phyloP scores from a whole-genome alignment of 75 land plant species.

The Cunninghamia lanceolata region DNA sequence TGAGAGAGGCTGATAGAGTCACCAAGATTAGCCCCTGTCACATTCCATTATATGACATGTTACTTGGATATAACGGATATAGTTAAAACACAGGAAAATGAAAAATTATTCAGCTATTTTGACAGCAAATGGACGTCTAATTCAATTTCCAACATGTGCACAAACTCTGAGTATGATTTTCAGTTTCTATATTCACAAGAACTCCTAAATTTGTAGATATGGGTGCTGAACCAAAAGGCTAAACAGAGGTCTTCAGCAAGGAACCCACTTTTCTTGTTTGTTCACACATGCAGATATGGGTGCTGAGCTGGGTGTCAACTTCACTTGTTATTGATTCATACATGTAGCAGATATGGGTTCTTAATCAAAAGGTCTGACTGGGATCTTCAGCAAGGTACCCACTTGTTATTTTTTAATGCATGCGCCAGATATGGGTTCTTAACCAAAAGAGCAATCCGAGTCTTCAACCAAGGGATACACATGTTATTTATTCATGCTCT shows the following conservation, averaged over 20 bases:
- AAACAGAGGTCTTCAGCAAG: not conserved
- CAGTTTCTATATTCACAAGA: not conserved
- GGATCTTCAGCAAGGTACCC: not conserved
- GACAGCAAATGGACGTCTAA: not conserved
- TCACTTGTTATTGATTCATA: not conserved
- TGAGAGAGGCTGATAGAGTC: slow-evolving; percentile 35
- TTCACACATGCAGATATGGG: not conserved
- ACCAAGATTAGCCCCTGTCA: slow-evolving; percentile 43
- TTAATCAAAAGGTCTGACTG: not conserved
- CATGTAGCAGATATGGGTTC: not conserved
- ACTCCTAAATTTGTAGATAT: not conserved
- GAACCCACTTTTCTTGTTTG: not conserved
- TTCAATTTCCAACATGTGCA: not conserved
- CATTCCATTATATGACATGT: not conserved
- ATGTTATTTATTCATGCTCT: too few relatives aligned
- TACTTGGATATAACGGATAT: not conserved
- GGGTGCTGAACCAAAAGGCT: not conserved
- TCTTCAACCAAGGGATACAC: too few relatives aligned
- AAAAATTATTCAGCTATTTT: not conserved
- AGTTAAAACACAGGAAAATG: not conserved
- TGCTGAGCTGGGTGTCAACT: not conserved
- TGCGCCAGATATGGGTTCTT: not conserved
- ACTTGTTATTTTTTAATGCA: not conserved
- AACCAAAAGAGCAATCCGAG: not conserved
- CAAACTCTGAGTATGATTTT: not conserved